phyloP scores from a whole-genome alignment of 2,329 filamentous ascomycete genomes.

The Penicillium sp. region DNA sequence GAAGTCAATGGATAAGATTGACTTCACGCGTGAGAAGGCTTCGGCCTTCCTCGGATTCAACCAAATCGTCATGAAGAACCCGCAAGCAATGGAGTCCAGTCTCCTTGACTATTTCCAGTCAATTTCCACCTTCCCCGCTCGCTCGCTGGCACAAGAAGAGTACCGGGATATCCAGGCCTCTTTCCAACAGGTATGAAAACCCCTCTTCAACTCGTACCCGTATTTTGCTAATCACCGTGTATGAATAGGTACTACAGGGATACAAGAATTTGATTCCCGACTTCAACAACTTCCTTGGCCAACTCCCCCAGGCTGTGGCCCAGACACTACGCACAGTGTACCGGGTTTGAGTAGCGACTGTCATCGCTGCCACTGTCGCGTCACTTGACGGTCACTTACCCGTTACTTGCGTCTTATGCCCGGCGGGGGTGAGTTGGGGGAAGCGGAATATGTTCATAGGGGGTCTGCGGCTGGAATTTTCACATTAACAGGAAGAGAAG shows the following conservation, averaged over 20 bases:
- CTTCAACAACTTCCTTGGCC: conserved; percentile 47
- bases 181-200: conserved; percentile 69
- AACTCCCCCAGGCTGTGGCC: conserved; percentile 40
- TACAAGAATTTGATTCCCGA: conserved; percentile 50
- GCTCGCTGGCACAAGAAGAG: conserved; percentile 64
- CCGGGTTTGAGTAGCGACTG: conserved; percentile 35
- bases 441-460: background rate
- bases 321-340: conserved; percentile 46
- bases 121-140: conserved; percentile 68
- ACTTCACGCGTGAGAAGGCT: conserved; percentile 89
- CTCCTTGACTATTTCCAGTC: conserved; percentile 78
- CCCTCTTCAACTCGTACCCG: background rate
- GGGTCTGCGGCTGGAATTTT: background rate
- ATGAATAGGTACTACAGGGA: conserved; percentile 43
- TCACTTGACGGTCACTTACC: background rate
- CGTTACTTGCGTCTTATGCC: background rate
- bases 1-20: conserved; percentile 75
- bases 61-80: conserved; percentile 78
- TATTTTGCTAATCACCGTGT: background rate
- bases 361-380: background rate
- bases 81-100: conserved; percentile 85
- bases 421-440: background rate
- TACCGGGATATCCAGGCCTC: conserved; percentile 62
- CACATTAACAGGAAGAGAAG: conserved; percentile 7
- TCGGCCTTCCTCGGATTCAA: conserved; percentile 91